phyloP scores from a whole-genome alignment of 2,329 filamentous ascomycete species.

The Endothia cerciana region DNA sequence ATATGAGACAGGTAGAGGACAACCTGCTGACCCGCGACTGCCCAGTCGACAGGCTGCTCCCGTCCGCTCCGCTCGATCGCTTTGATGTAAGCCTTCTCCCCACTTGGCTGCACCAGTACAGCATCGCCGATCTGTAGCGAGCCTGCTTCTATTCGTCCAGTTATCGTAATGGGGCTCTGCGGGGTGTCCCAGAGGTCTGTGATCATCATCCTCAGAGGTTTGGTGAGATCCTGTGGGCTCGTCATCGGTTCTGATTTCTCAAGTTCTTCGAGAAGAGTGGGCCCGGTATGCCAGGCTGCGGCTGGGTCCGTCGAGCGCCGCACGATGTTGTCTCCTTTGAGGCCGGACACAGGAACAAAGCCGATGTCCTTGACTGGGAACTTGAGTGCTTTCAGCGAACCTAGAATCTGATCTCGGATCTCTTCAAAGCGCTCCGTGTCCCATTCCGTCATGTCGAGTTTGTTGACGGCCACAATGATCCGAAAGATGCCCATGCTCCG shows the following conservation, averaged over 20 bases:
- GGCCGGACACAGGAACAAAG: constrained; percentile 88
- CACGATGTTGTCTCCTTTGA: constrained; percentile 86
- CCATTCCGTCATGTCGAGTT: constrained; percentile 88
- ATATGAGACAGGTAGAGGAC: constrained; percentile 84
- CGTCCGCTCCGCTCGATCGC: constrained; percentile 70
- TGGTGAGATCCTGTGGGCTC: constrained; percentile 64
- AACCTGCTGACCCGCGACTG: constrained; percentile 87
- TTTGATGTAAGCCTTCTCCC: constrained; percentile 80
- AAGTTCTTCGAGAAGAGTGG: constrained; percentile 80
- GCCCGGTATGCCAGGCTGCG: constrained; percentile 78
- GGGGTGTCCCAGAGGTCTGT: constrained; percentile 83
- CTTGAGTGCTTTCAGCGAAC: constrained; percentile 80
- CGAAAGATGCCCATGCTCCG: constrained; percentile 89
- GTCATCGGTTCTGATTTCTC: constrained; percentile 78
- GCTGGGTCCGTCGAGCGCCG: constrained; percentile 57
- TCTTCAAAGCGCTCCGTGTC: constrained; percentile 80
- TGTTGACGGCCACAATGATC: constrained; percentile 91
- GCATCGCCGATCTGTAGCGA: constrained; percentile 83
- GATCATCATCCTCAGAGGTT: constrained; percentile 84
- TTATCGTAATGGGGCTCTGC: constrained; percentile 81
- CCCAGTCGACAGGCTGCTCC: constrained; percentile 77
- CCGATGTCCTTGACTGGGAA: constrained; percentile 81
- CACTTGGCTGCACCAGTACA: constrained; percentile 78
- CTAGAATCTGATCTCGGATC: constrained; percentile 79
- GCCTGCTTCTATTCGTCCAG: constrained; percentile 84